Evolutionary conservation across 73 alveolate genomes (phyloP).

Genomic region (Tetrahymena malaccensis): DNA sequence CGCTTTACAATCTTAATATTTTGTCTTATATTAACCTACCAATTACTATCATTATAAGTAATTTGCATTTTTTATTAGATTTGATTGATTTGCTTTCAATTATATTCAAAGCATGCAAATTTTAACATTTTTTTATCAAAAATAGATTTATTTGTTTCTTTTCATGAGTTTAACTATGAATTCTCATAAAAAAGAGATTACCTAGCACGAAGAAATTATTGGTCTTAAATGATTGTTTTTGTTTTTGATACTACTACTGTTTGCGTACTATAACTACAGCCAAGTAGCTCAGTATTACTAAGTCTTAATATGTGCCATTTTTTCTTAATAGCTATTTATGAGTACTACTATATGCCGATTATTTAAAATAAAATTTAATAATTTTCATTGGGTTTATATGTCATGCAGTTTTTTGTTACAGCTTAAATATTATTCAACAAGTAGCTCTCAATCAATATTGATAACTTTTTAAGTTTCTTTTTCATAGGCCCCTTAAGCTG

Average conservation of each 20-base stretch:
- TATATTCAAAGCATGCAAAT: neutral
- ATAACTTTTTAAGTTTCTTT: neutral
- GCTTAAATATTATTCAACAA: neutral
- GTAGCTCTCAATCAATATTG: neutral
- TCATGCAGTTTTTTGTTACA: neutral
- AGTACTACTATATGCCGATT: neutral
- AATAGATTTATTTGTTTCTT: neutral
- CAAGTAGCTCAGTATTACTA: neutral
- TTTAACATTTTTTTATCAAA: neutral
- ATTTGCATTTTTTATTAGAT: neutral
- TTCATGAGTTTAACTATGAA: neutral
- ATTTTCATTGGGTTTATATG: neutral
- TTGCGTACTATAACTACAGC: neutral
- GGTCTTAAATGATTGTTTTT: neutral
- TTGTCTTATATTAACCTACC: neutral
- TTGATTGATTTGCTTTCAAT: neutral
- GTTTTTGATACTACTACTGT: neutral
- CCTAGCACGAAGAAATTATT: neutral
- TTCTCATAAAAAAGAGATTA: neutral
- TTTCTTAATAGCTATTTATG: neutral
- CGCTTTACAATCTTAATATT: neutral
- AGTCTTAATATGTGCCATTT: neutral
- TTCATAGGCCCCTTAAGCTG: neutral
- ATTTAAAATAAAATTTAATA: neutral
- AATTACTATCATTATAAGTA: neutral